Conservation (phyloP, 2,329 filamentous ascomycete species). For the Trichocomaceae sp. region DNA sequence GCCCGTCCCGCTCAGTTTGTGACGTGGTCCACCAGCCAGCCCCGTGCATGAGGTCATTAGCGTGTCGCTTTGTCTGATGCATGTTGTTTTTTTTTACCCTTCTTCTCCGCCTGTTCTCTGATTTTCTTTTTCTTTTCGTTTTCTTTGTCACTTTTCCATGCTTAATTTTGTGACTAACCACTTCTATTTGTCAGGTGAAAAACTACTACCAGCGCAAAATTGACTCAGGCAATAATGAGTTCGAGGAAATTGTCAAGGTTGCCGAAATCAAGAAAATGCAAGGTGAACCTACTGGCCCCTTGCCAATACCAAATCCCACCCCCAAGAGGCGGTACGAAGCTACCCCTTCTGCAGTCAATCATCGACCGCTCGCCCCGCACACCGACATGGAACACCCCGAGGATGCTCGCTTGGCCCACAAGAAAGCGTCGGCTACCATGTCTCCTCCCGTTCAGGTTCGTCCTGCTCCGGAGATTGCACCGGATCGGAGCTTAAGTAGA, state of each 20-base stretch:
- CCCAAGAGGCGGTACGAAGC: conserved; percentile 45
- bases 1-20: conserved; percentile 9
- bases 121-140: not conserved
- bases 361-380: conserved; percentile 38
- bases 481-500: conserved; percentile 28
- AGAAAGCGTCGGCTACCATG: conserved; percentile 24
- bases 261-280: conserved; percentile 41
- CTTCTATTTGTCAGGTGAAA: conserved; percentile 36
- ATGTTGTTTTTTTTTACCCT: not conserved
- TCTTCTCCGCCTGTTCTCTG: not conserved
- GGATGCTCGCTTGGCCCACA: conserved; percentile 23
- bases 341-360: conserved; percentile 36
- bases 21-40: conserved; percentile 10
- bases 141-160: not conserved
- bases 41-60: conserved; percentile 11
- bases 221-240: conserved; percentile 38
- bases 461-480: conserved; percentile 27
- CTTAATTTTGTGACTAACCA: conserved; percentile 5
- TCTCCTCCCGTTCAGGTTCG: conserved; percentile 24
- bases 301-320: conserved; percentile 39
- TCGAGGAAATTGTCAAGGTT: conserved; percentile 37
- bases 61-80: not conserved
- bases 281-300: conserved; percentile 38
- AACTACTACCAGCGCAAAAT: conserved; percentile 44
- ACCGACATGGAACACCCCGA: conserved; percentile 33